Percentiles rank a stretch among this genome's conserved stretches.
Conservation (phyloP, 768 basidiomycete genomes). For the Termitomyces sp. region DNA sequence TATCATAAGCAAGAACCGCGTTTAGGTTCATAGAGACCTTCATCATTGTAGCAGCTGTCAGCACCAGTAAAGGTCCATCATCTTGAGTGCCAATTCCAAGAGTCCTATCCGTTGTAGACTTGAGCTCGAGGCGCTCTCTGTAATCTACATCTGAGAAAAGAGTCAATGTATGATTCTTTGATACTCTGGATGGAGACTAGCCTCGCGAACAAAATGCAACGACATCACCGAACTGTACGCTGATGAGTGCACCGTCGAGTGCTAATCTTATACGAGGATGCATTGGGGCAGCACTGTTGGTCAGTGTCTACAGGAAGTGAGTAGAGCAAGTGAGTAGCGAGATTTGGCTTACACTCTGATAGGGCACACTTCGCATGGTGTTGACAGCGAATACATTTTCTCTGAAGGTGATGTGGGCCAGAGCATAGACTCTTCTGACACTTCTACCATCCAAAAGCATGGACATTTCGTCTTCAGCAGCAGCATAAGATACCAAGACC, state of each 20-base stretch:
- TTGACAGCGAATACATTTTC: slow-evolving; percentile 39
- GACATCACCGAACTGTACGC: slow-evolving; percentile 72
- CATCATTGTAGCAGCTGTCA: slow-evolving; percentile 69
- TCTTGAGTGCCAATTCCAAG: slow-evolving; percentile 56
- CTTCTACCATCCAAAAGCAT: slow-evolving; percentile 32
- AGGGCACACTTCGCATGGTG: slow-evolving; percentile 57
- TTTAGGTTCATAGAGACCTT: slow-evolving; percentile 57
- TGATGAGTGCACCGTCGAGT: slow-evolving; percentile 50
- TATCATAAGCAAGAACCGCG: slow-evolving; percentile 52
- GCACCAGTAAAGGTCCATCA: slow-evolving; percentile 45
- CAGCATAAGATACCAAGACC: slow-evolving; percentile 65
- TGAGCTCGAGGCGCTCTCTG: slow-evolving; percentile 67
- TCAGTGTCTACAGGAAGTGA: slow-evolving; percentile 40
- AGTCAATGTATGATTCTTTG: background rate
- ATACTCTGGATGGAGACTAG: slow-evolving; percentile 16
- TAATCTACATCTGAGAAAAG: slow-evolving; percentile 54
- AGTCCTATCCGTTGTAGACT: slow-evolving; percentile 59
- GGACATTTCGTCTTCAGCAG: slow-evolving; percentile 37
- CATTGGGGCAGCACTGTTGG: slow-evolving; percentile 57
- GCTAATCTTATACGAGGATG: slow-evolving; percentile 65
- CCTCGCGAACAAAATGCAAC: slow-evolving; percentile 68
- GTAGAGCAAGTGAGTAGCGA: background rate
- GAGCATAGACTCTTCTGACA: slow-evolving; percentile 60
- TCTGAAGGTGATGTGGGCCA: slow-evolving; percentile 42
- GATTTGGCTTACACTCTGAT: slow-evolving; percentile 58